Base-by-base conservation (phyloP, 345 rosid genomes). In the Aquilaria sinensis region DNA sequence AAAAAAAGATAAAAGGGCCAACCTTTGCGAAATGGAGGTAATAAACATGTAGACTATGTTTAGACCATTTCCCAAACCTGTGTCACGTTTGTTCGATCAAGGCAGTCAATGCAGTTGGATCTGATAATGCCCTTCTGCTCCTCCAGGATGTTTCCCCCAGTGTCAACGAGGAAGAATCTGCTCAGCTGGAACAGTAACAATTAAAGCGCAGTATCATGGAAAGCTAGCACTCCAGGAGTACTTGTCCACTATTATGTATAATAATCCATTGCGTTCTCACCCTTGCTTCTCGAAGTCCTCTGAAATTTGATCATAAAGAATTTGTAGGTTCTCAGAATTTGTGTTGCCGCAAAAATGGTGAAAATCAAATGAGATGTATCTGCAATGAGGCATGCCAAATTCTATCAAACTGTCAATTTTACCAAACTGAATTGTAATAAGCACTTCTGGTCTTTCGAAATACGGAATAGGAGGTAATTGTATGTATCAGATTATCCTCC, bases 61-160 rank as follows among this genome's bases (percentile, higher is more conserved):
- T 9, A 4, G 7, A 37, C 5, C 43, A 37, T 37, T 37, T 37
- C 5, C 43, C 43, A 37, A 37, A 37, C 43, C 43, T 37, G 43
- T 37, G 95, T 90, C 33, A 93, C 98, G 74, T 93, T 93, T 67
- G 98, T 90, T 61, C 98, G 88, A 74, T 93, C 98, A 66, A 93
- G 90, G 80, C 96, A 93, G 69, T 93, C 98, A 59, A 93, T 93
- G 78, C 98, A 93, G 75, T 93, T 93, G 61, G 95, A 79, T 77
- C 98, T 85, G 66, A 93, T 60, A 37, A 88, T 74, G 60, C 98
- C 97, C 77, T 80, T 88, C 86, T 93, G 98, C 75, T 93, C 92
- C 74, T 73, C 87, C 62, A 86, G 74, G 71, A 85, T 76, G 32
- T 78, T 79, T 54, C 89, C 89, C 70, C 83, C 85, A 47, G 72